Conservation (phyloP, 352 stramenopile genomes). For the Nothophytophthora sp. region DNA sequence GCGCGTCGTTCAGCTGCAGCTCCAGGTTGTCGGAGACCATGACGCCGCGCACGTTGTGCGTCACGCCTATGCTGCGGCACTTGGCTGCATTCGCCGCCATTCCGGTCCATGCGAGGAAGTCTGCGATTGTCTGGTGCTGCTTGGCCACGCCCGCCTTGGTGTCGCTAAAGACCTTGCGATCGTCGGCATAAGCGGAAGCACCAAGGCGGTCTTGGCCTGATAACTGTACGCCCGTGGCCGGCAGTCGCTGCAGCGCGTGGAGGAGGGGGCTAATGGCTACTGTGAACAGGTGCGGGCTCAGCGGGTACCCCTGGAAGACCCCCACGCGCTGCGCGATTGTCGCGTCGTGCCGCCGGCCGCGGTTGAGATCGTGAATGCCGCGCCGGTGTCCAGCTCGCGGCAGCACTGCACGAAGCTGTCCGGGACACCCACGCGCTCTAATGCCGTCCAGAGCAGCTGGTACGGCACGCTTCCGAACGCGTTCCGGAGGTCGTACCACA, state of each 20-base stretch:
- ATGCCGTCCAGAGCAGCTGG: constrained; percentile 10
- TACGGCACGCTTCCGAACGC: constrained; percentile 20
- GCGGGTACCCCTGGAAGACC: constrained; percentile 24
- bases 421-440: constrained; percentile 8
- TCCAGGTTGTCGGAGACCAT: too few relatives aligned
- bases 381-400: constrained; percentile 1
- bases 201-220: too few relatives aligned
- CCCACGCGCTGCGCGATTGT: constrained; percentile 10
- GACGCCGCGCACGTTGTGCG: too few relatives aligned
- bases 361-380: constrained; percentile 17
- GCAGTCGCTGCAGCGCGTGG: constrained; percentile 2
- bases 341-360: constrained; percentile 12
- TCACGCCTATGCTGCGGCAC: too few relatives aligned
- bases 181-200: constrained; percentile 13
- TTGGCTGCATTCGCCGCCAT: background rate
- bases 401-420: constrained; percentile 3
- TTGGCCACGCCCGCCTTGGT: constrained; percentile 8
- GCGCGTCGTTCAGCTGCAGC: background rate
- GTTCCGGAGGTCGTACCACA: too few relatives aligned
- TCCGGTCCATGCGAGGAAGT: constrained; percentile 5
- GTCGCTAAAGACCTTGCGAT: constrained; percentile 27
- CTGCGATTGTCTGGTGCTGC: constrained; percentile 1
- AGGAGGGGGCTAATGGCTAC: constrained; percentile 15
- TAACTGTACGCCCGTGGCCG: too few relatives aligned
- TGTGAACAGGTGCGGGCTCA: constrained; percentile 30